Conservation (phyloP, 2,329 filamentous ascomycete genomes). For the Phaeoacremonium minimum region DNA sequence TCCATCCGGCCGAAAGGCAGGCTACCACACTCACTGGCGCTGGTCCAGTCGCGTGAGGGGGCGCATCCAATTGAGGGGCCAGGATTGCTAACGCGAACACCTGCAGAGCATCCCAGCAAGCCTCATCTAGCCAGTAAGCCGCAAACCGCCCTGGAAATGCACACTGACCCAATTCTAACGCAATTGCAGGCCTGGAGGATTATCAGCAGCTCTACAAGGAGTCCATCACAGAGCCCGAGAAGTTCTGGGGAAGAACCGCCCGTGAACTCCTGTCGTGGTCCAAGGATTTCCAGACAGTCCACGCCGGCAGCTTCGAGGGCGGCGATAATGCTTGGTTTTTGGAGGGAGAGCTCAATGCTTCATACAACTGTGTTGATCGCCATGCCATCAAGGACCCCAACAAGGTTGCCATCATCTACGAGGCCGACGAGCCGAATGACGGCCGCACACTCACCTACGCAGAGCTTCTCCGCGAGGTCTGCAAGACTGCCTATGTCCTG, state of each 20-base stretch:
- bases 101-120: constrained; percentile 63
- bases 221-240: constrained; percentile 83
- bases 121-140: constrained; percentile 58
- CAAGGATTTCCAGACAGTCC: constrained; percentile 86
- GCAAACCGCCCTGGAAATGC: constrained; percentile 1
- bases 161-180: constrained; percentile 16
- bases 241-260: constrained; percentile 85
- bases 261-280: constrained; percentile 89
- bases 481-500: constrained; percentile 77
- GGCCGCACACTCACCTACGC: constrained; percentile 89
- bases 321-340: constrained; percentile 94
- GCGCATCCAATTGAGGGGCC: constrained; percentile 1
- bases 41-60: constrained; percentile 6
- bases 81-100: constrained; percentile 30
- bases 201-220: constrained; percentile 69
- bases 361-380: constrained; percentile 95
- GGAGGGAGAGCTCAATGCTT: constrained; percentile 90
- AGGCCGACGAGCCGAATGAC: constrained; percentile 85
- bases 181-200: constrained; percentile 52
- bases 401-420: constrained; percentile 95
- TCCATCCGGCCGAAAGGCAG: no score
- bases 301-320: constrained; percentile 67
- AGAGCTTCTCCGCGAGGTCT: constrained; percentile 90
- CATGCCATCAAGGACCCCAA: constrained; percentile 94
- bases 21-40: no score